Evolutionary conservation across 1,284 basidiomycete species (phyloP), one percentile per base, ranked within the genome.

Genomic region (Gymnopus androsaceus): DNA sequence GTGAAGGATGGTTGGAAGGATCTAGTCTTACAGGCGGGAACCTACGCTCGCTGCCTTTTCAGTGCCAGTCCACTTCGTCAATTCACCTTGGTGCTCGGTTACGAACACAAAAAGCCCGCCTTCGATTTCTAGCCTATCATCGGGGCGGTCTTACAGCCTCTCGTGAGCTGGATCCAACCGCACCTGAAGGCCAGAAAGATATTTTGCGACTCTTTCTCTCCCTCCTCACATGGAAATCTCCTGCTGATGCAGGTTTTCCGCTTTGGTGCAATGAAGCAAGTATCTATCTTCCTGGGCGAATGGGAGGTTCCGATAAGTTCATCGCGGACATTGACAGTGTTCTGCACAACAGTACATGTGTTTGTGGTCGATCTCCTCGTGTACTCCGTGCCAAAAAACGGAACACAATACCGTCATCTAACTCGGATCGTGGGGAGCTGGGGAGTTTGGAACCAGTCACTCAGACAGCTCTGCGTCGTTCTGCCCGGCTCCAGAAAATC

Each of bases 111-210:
- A 15, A 37, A 41, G 15, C 23, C 14, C 17, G n/a, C 15, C 31
- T 61, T 28, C 57, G 57, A 25, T 55, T 61, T 15, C 44, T 48
- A 14, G 51, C 59, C 33, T 61, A 25, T 30, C 49, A 56, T n/a
- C n/a, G 53, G 15, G 49, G 53, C 5, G 59, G 59, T n/a, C 42
- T 57, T 17, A 51, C 51, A 33, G 51, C 59, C n/a, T 57, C 50
- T 30, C 47, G 14, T 17, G 49, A 15, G 4, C 49, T 59, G 12
- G 9, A 57, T 47, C 28, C 57, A 8, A 7, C 21, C 21, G 38
- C 28, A n/a, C 7, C 15, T 36, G 30, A 34, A 15, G 51, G 41
- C n/a, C 46, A 21, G 28, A 53, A 44, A 34, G 50, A 46, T 8
- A 36, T 52, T 30, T 21, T 46, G 12, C 37, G 42, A 9, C 30